Evolutionary conservation across 2,329 filamentous ascomycete species (phyloP).

Genomic region (Podosphaera xanthii): DNA sequence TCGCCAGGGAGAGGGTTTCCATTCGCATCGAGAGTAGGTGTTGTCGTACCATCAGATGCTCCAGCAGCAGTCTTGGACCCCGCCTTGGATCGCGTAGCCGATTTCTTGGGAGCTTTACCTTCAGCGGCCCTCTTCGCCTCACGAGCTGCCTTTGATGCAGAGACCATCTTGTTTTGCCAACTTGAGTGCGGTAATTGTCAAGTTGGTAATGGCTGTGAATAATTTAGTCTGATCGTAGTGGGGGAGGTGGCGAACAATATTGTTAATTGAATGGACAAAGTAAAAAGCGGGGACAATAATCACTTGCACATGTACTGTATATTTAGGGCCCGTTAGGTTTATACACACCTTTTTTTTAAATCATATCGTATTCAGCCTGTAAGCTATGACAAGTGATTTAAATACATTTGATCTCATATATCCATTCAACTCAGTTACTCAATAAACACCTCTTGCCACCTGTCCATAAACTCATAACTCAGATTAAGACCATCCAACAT

Average conservation of each 20-base stretch:
- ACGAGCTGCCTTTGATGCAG: constrained; percentile 48
- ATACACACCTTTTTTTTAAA: too few species aligned
- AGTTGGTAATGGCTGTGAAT: constrained; percentile 3
- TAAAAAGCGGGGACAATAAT: too few species aligned
- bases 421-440: too few species aligned
- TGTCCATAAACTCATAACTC: too few species aligned
- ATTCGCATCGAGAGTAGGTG: constrained; percentile 37
- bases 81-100: constrained; percentile 40
- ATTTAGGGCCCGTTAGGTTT: too few species aligned
- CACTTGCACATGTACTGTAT: too few species aligned
- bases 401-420: too few species aligned
- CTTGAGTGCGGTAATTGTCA: background rate
- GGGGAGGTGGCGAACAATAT: constrained; percentile 1
- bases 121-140: constrained; percentile 49
- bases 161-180: constrained; percentile 30
- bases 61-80: constrained; percentile 42
- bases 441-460: too few species aligned
- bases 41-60: constrained; percentile 42
- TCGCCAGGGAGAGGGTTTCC: constrained; percentile 28
- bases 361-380: too few species aligned
- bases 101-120: constrained; percentile 59
- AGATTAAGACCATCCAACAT: too few species aligned
- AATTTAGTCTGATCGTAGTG: background rate
- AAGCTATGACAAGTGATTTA: too few species aligned
- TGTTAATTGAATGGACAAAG: too few species aligned